Conservation (phyloP, 2,329 filamentous ascomycete genomes). For the Magnaporthiopsis poae region DNA sequence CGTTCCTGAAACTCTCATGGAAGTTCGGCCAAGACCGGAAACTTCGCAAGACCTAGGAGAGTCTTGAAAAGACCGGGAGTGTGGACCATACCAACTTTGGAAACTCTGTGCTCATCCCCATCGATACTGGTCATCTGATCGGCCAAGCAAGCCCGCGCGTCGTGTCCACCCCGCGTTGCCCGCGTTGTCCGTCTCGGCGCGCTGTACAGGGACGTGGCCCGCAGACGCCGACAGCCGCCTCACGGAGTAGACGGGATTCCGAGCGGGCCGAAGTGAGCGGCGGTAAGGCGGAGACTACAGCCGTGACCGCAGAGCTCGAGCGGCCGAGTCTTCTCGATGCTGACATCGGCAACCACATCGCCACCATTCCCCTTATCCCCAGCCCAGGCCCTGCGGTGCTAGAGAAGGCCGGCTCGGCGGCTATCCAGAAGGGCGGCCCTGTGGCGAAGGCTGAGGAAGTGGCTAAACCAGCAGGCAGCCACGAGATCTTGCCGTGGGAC, state of each 20-base stretch:
- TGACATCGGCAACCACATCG: background rate
- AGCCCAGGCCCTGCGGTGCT: background rate
- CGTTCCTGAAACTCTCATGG: conserved; percentile 26
- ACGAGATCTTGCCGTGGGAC: background rate
- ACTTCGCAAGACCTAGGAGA: conserved; percentile 1
- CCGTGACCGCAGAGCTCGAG: background rate
- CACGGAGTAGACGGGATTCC: background rate
- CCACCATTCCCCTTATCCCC: background rate
- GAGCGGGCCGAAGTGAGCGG: background rate
- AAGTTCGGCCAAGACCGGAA: background rate
- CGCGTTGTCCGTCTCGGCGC: background rate
- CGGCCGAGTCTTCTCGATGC: background rate
- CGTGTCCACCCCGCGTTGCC: background rate
- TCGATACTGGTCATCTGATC: background rate
- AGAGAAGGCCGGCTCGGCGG: background rate
- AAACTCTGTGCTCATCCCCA: no score
- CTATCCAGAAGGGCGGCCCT: no score
- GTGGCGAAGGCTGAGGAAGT: background rate
- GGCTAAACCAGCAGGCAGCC: background rate
- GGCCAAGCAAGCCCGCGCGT: background rate
- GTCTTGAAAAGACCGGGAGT: background rate
- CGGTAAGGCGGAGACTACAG: no score
- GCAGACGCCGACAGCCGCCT: no score
- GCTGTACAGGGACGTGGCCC: background rate
- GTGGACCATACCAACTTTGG: background rate